phyloP scores from a whole-genome alignment of 2,329 filamentous ascomycete genomes.

The Hymenoscyphus linearis region DNA sequence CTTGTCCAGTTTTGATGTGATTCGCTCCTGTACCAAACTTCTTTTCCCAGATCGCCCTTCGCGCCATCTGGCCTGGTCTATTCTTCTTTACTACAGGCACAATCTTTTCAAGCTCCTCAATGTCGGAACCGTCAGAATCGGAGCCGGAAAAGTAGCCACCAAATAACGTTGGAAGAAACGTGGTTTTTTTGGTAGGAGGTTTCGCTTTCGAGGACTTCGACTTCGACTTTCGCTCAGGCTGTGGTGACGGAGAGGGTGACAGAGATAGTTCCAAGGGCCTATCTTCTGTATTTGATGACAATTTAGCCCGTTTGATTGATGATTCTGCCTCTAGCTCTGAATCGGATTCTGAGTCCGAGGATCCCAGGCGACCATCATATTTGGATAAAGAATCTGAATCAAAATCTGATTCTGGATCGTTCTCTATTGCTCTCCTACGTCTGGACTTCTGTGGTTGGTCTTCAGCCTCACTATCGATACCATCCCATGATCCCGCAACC shows the following conservation, averaged over 20 bases:
- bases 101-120: constrained; percentile 48
- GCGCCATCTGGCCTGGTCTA: constrained; percentile 68
- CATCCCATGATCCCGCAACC: constrained; percentile 12
- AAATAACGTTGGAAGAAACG: constrained; percentile 72
- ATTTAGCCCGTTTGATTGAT: constrained; percentile 7
- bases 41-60: constrained; percentile 74
- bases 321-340: constrained; percentile 23
- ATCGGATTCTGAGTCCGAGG: constrained; percentile 30
- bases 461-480: constrained; percentile 13
- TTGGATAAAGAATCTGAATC: constrained; percentile 26
- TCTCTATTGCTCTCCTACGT: constrained; percentile 16
- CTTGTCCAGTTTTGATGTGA: constrained; percentile 28
- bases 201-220: constrained; percentile 12
- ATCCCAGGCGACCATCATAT: constrained; percentile 29
- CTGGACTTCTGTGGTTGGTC: background rate
- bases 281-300: constrained; percentile 8
- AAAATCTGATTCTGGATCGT: constrained; percentile 18
- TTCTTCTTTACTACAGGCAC: constrained; percentile 61
- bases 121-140: constrained; percentile 58
- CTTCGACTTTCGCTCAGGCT: constrained; percentile 12
- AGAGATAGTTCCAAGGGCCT: constrained; percentile 13
- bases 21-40: constrained; percentile 66
- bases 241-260: constrained; percentile 19
- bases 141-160: constrained; percentile 75
- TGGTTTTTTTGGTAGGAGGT: constrained; percentile 37